These are phyloP conservation scores for Gymnopus androsaceus DNA, from an alignment of 1,284 basidiomycete genomes.

Conservation along the genomic window DNA sequence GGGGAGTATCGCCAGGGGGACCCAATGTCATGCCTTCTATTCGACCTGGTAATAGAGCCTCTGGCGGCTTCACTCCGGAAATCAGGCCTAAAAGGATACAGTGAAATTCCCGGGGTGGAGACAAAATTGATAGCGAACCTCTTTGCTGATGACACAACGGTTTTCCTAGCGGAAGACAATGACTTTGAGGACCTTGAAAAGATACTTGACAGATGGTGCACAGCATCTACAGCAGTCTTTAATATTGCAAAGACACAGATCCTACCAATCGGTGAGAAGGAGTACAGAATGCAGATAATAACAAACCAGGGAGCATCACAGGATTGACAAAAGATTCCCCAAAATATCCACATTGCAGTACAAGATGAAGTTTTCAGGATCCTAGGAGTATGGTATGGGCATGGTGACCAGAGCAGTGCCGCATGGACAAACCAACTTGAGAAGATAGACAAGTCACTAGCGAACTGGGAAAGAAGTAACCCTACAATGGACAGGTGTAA, in stretches of 20 bases:
- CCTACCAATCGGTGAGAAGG: constrained; percentile 19
- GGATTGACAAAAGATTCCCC: constrained; percentile 1
- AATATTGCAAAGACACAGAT: constrained; percentile 25
- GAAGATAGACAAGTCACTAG: constrained; percentile 18
- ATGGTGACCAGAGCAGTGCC: constrained; percentile 10
- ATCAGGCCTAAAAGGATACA: constrained; percentile 12
- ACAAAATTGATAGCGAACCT: constrained; percentile 15
- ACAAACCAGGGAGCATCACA: constrained; percentile 3
- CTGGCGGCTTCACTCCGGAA: constrained; percentile 12
- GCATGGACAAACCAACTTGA: constrained; percentile 20
- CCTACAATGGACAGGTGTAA: constrained; percentile 22
- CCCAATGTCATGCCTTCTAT: constrained; percentile 32
- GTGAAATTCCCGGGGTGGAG: constrained; percentile 2
- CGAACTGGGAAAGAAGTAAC: constrained; percentile 15
- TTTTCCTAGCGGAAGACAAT: constrained; percentile 9
- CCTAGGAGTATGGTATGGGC: constrained; percentile 25
- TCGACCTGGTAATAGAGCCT: constrained; percentile 27
- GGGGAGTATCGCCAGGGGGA: constrained; percentile 30
- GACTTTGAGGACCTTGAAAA: constrained; percentile 8
- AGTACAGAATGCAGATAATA: constrained; percentile 1
- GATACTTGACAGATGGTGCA: constrained; percentile 22
- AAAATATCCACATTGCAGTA: constrained; percentile 16
- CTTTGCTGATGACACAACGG: constrained; percentile 22
- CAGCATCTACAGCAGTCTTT: constrained; percentile 25
- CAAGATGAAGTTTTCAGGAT: constrained; percentile 19